Evolutionary conservation across 1,284 basidiomycete species (phyloP).

Genomic region (Bjerkandera adusta): DNA sequence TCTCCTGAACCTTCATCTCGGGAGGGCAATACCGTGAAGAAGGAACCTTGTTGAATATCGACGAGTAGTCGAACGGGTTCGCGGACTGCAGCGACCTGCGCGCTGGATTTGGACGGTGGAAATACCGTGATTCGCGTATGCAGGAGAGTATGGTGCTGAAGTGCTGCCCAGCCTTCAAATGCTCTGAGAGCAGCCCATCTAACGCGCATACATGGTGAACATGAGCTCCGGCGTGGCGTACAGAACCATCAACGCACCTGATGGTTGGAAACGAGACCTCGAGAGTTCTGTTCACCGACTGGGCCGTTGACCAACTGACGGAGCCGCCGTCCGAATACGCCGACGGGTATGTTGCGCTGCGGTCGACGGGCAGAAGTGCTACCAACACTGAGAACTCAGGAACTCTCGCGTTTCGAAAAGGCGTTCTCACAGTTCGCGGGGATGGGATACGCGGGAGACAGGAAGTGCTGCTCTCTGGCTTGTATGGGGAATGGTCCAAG

Average conservation of each 20-base stretch:
- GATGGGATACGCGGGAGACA: conserved; percentile 75
- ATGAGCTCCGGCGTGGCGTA: conserved; percentile 1
- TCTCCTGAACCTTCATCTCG: conserved; percentile 14
- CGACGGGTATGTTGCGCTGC: conserved; percentile 52
- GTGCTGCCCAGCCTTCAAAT: conserved; percentile 79
- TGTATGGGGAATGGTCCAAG: conserved; percentile 81
- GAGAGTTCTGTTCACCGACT: conserved; percentile 44
- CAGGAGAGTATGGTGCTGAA: conserved; percentile 74
- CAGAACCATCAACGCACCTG: conserved; percentile 35
- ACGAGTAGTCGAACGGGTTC: conserved; percentile 41
- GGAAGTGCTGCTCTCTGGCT: conserved; percentile 75
- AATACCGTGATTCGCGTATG: conserved; percentile 55
- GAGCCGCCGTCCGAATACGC: conserved; percentile 60
- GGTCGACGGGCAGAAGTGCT: conserved; percentile 48
- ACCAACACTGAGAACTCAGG: background rate
- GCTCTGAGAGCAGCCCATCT: conserved; percentile 68
- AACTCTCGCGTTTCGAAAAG: background rate
- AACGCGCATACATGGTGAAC: background rate
- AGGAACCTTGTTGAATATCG: conserved; percentile 57
- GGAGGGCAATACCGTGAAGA: conserved; percentile 58
- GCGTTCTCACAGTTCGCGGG: conserved; percentile 47
- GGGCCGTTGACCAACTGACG: conserved; percentile 53
- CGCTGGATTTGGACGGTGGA: conserved; percentile 35
- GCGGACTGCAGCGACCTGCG: background rate
- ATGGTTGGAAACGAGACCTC: conserved; percentile 60